Percentiles rank a stretch among this genome's conserved stretches.
phyloP scores from a whole-genome alignment of 805 yeast species.

The Kodamaea leandrae region DNA sequence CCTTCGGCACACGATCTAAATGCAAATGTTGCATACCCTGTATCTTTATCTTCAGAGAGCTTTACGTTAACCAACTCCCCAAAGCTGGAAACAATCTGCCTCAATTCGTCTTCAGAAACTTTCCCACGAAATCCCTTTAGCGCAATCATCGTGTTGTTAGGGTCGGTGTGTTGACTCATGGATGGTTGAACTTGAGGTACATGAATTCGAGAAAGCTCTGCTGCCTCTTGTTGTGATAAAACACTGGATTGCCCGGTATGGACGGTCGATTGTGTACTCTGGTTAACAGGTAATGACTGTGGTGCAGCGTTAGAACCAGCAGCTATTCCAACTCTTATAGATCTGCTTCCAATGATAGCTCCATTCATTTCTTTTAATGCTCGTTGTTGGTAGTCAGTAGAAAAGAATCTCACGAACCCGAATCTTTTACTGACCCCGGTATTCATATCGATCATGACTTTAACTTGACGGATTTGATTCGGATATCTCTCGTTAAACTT shows the following conservation, averaged over 20 bases:
- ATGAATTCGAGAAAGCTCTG: conserved; percentile 18
- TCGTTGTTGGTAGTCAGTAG: conserved; percentile 63
- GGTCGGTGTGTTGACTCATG: conserved; percentile 68
- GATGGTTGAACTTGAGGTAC: conserved; percentile 50
- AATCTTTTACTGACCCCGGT: conserved; percentile 78
- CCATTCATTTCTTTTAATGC: conserved; percentile 86
- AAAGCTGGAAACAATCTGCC: conserved; percentile 58
- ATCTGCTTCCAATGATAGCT: conserved; percentile 61
- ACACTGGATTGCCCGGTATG: conserved; percentile 19
- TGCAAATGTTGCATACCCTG: conserved; percentile 27
- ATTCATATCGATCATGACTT: conserved; percentile 70
- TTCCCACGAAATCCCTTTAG: conserved; percentile 62
- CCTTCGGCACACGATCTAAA: conserved; percentile 35
- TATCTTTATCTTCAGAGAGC: conserved; percentile 18
- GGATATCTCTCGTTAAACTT: conserved; percentile 68
- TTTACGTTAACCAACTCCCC: conserved; percentile 45
- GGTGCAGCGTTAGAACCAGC: conserved; percentile 30
- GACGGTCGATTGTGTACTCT: too few species aligned
- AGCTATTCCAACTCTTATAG: conserved; percentile 66
- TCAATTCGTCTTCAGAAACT: conserved; percentile 61
- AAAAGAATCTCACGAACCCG: conserved; percentile 80
- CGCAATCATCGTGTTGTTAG: conserved; percentile 73
- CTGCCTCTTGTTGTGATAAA: conserved; percentile 8
- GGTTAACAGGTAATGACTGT: too few species aligned
- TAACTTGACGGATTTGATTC: conserved; percentile 66